Evolutionary conservation across 1,139 yeast species (phyloP).

Genomic region (Protomyces macrosporus): DNA sequence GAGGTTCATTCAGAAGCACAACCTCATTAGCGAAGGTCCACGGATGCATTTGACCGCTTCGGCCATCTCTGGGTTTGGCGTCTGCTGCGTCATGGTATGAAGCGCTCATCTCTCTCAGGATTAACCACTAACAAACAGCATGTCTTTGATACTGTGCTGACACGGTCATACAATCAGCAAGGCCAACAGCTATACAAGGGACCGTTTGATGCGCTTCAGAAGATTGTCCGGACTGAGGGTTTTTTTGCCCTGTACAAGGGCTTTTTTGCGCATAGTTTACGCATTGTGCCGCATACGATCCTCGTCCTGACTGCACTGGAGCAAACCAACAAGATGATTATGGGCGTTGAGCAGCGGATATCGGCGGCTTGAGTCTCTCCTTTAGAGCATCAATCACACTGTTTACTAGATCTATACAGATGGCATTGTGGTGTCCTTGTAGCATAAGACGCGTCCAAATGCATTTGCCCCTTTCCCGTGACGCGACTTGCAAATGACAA

Average conservation of each 20-base stretch:
- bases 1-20: constrained; percentile 47
- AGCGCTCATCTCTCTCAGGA: constrained; percentile 25
- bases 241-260: constrained; percentile 85
- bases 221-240: constrained; percentile 83
- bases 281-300: constrained; percentile 81
- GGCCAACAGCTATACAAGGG: constrained; percentile 72
- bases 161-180: constrained; percentile 90
- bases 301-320: constrained; percentile 21
- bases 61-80: constrained; percentile 82
- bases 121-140: constrained; percentile 2
- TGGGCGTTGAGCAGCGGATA: constrained; percentile 13
- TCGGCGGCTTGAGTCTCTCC: background rate
- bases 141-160: constrained; percentile 80
- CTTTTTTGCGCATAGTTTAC: constrained; percentile 80
- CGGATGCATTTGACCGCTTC: constrained; percentile 69
- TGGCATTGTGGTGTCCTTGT: too few relatives aligned
- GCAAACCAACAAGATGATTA: constrained; percentile 21
- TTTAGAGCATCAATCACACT: too few relatives aligned
- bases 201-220: constrained; percentile 79
- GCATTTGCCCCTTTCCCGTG: too few relatives aligned
- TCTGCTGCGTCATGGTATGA: constrained; percentile 71
- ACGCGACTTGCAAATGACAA: too few relatives aligned
- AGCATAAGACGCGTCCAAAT: too few relatives aligned
- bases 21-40: constrained; percentile 58
- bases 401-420: too few relatives aligned